Evolutionary conservation across 208 protist species (phyloP).

Genomic region (Phytomonas sp.): DNA sequence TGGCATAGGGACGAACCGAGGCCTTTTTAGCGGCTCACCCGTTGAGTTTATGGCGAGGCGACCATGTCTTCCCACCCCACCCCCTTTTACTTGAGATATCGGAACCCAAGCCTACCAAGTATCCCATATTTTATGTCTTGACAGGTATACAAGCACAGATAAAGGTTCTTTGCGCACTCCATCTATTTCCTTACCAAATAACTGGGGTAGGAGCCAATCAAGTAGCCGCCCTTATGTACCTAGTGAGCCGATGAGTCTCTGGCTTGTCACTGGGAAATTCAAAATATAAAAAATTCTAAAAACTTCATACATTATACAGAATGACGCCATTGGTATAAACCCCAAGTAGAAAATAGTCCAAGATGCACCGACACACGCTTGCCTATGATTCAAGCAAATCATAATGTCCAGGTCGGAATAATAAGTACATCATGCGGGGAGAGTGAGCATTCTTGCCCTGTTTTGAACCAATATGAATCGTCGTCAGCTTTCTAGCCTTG

Average conservation of each 20-base stretch:
- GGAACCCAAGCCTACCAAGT: neutral
- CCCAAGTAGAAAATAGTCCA: neutral
- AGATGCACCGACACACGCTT: neutral
- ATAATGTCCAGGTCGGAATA: constrained; percentile 79
- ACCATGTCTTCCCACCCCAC: neutral
- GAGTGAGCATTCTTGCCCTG: neutral
- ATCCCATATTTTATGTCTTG: neutral
- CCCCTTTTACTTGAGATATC: neutral
- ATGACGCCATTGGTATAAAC: neutral
- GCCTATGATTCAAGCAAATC: constrained; percentile 35
- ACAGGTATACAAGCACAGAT: neutral
- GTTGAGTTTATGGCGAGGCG: neutral
- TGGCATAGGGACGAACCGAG: neutral
- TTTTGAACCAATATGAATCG: constrained; percentile 5
- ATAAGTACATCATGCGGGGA: constrained; percentile 29
- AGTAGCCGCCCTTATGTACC: neutral
- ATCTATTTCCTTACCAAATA: neutral
- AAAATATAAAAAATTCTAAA: neutral
- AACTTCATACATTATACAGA: neutral
- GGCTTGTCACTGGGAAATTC: neutral
- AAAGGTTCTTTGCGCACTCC: neutral
- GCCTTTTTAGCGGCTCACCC: neutral
- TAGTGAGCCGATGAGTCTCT: neutral
- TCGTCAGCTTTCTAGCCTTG: constrained; percentile 3
- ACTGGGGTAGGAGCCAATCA: neutral